phyloP scores from a whole-genome alignment of 805 yeast genomes.

The Debaryomyces castellii region DNA sequence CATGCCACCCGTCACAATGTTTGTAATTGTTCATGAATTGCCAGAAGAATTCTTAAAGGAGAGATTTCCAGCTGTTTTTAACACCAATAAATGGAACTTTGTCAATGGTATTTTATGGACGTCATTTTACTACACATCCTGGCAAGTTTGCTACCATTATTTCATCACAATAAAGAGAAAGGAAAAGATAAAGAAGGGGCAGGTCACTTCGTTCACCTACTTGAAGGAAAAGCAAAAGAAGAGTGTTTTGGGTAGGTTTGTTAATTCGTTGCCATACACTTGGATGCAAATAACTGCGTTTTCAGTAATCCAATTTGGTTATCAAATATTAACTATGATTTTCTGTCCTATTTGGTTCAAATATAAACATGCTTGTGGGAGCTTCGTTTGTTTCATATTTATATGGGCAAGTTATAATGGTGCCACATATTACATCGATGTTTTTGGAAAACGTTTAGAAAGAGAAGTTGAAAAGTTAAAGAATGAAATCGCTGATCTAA shows the following conservation, averaged over 20 bases:
- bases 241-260: conserved; percentile 67
- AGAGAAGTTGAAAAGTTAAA: conserved; percentile 76
- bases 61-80: conserved; percentile 81
- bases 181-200: conserved; percentile 80
- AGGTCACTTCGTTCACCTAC: conserved; percentile 84
- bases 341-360: conserved; percentile 87
- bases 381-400: conserved; percentile 72
- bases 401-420: conserved; percentile 85
- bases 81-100: conserved; percentile 65
- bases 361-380: conserved; percentile 62
- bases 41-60: conserved; percentile 47
- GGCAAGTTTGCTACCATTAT: conserved; percentile 91
- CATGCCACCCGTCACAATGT: conserved; percentile 85
- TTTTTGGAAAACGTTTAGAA: conserved; percentile 86
- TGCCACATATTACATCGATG: conserved; percentile 90
- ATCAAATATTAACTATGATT: conserved; percentile 84
- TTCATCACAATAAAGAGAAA: conserved; percentile 82
- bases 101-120: conserved; percentile 73
- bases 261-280: conserved; percentile 78
- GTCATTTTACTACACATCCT: conserved; percentile 74
- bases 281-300: conserved; percentile 84
- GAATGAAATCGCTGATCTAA: conserved; percentile 63
- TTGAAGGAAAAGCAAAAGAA: conserved; percentile 70
- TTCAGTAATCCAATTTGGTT: conserved; percentile 80
- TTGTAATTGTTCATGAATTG: conserved; percentile 81